phyloP scores from a whole-genome alignment of 805 yeast species.

The Candida awuae region DNA sequence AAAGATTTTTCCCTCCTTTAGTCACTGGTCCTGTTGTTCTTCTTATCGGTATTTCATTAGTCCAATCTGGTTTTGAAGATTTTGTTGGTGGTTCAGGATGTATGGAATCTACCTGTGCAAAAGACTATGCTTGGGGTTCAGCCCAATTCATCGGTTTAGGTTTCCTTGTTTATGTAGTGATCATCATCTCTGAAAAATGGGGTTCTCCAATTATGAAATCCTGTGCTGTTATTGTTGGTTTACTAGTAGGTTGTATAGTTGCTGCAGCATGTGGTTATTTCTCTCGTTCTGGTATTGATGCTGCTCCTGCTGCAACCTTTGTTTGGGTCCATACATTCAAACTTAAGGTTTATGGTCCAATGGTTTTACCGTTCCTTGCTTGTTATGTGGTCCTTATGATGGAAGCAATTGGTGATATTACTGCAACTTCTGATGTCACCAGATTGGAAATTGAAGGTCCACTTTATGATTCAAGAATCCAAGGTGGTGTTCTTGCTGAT shows the following conservation, averaged over 20 bases:
- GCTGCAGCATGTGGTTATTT: slow-evolving; percentile 90
- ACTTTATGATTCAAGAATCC: slow-evolving; percentile 73
- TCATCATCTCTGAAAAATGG: slow-evolving; percentile 72
- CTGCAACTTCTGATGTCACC: slow-evolving; percentile 90
- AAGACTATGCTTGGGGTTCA: slow-evolving; percentile 64
- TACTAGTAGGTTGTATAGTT: slow-evolving; percentile 82
- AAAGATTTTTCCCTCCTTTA: slow-evolving; percentile 74
- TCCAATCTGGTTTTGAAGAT: slow-evolving; percentile 68
- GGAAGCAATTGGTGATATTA: slow-evolving; percentile 93
- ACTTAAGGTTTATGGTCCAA: slow-evolving; percentile 71
- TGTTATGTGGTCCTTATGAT: slow-evolving; percentile 75
- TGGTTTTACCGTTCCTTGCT: slow-evolving; percentile 78
- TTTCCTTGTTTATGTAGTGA: slow-evolving; percentile 67
- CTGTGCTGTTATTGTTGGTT: slow-evolving; percentile 83
- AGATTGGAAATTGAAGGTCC: slow-evolving; percentile 78
- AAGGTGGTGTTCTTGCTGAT: slow-evolving; percentile 89
- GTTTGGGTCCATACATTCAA: slow-evolving; percentile 84
- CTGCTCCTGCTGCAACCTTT: slow-evolving; percentile 78
- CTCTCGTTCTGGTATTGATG: slow-evolving; percentile 43
- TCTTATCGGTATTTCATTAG: slow-evolving; percentile 66
- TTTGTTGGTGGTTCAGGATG: slow-evolving; percentile 84
- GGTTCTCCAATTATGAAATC: slow-evolving; percentile 94
- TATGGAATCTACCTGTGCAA: slow-evolving; percentile 38
- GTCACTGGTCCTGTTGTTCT: slow-evolving; percentile 93
- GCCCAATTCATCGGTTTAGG: slow-evolving; percentile 85